A percentile compares a stretch with the other conserved stretches of the same genome.
Evolutionary conservation across 148 eudicot genomes (phyloP).

Genomic region (Persicaria maculosa): DNA sequence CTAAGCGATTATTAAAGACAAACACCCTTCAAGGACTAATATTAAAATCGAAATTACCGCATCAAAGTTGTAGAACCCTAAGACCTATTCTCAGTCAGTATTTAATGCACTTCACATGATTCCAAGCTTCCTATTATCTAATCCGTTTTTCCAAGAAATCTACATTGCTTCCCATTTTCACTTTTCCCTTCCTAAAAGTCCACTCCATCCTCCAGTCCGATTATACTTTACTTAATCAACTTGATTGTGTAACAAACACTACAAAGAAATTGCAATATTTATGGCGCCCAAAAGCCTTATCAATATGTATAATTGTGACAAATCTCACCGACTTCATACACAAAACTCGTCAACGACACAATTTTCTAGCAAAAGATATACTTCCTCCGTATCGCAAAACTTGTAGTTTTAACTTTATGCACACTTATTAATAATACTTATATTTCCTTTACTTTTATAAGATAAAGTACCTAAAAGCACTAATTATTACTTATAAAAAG

Average conservation of each 20-base stretch:
- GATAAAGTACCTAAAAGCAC: too few species aligned
- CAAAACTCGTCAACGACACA: too few species aligned
- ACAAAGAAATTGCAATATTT: background rate
- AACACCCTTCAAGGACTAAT: slow-evolving; percentile 19
- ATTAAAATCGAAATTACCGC: slow-evolving; percentile 6
- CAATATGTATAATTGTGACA: background rate
- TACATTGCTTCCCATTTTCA: background rate
- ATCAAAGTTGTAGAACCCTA: slow-evolving; percentile 42
- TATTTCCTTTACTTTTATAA: too few species aligned
- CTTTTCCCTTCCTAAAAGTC: background rate
- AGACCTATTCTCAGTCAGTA: slow-evolving; percentile 45
- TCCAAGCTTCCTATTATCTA: slow-evolving; percentile 49
- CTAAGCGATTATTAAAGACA: slow-evolving; percentile 25
- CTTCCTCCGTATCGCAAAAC: too few species aligned
- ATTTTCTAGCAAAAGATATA: too few species aligned
- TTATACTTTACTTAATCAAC: too few species aligned
- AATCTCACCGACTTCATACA: too few species aligned
- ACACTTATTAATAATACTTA: too few species aligned
- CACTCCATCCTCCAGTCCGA: background rate
- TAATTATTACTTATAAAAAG: too few species aligned
- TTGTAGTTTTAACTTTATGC: too few species aligned
- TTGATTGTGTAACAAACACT: background rate
- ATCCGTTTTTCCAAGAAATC: slow-evolving; percentile 38
- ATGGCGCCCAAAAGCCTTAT: too few species aligned
- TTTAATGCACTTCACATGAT: slow-evolving; percentile 83